Conservation (phyloP, 495 filamentous ascomycete species). For the Neurospora sp. region DNA sequence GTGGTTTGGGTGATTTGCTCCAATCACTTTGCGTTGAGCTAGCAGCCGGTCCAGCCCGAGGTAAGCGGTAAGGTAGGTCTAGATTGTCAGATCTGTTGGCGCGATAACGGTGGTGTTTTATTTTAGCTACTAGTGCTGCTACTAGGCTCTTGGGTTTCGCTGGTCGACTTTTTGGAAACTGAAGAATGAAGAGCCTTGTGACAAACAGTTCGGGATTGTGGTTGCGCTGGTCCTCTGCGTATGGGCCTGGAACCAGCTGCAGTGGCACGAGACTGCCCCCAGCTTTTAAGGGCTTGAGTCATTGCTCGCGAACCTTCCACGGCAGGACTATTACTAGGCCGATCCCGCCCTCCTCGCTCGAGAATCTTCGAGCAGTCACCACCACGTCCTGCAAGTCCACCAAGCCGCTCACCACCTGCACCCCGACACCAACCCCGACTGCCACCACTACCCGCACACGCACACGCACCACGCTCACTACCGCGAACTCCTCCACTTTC, state of each 20-base stretch:
- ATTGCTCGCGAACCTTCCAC: conserved; percentile 30
- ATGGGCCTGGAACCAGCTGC: conserved; percentile 3
- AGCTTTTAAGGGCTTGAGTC: conserved; percentile 28
- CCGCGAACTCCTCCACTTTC: not conserved
- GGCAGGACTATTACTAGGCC: conserved; percentile 15
- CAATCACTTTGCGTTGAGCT: not conserved
- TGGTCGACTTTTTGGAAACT: not conserved
- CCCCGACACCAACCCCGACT: not conserved
- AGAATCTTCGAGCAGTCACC: conserved; percentile 28
- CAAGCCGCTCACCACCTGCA: conserved; percentile 1
- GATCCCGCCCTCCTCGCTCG: conserved; percentile 18
- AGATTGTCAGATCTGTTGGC: not conserved
- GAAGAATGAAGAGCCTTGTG: not conserved
- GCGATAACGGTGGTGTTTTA: not conserved
- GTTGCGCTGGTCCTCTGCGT: conserved; percentile 7
- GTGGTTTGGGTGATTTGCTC: not conserved
- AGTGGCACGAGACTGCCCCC: conserved; percentile 13
- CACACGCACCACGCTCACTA: not conserved
- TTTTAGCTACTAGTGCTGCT: not conserved
- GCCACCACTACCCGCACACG: not conserved
- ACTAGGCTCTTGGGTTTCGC: not conserved
- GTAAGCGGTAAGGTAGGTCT: not conserved
- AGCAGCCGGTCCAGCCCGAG: not conserved
- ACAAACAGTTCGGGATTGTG: conserved; percentile 1
- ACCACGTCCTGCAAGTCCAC: conserved; percentile 7